Evolutionary conservation across 148 eudicot genomes (phyloP).

Genomic region (Euryodendron excelsum): DNA sequence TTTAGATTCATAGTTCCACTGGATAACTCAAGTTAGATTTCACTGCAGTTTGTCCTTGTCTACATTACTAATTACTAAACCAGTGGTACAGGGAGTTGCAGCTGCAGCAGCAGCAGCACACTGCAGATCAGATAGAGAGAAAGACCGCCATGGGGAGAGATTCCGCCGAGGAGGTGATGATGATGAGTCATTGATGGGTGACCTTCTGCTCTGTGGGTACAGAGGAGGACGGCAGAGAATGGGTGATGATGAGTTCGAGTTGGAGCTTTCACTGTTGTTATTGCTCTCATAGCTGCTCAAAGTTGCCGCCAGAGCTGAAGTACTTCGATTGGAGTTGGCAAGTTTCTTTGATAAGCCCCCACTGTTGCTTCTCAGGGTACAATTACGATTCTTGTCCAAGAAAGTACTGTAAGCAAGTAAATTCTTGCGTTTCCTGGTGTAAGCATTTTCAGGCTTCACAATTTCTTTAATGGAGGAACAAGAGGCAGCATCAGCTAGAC

Average conservation of each 20-base stretch:
- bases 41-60: conserved; percentile 7
- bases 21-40: conserved; percentile 4
- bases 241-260: conserved; percentile 41
- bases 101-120: conserved; percentile 36
- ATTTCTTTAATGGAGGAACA: conserved; percentile 52
- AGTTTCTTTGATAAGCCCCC: conserved; percentile 41
- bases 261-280: conserved; percentile 29
- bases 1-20: conserved; percentile 21
- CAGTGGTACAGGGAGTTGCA: conserved; percentile 20
- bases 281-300: conserved; percentile 34
- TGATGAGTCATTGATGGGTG: conserved; percentile 20
- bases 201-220: conserved; percentile 38
- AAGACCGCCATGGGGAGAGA: conserved; percentile 47
- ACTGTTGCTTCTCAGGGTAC: conserved; percentile 11
- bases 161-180: conserved; percentile 24
- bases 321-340: conserved; percentile 39
- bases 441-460: conserved; percentile 57
- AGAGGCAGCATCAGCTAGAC: conserved; percentile 50
- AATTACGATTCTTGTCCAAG: conserved; percentile 30
- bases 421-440: conserved; percentile 57
- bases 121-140: conserved; percentile 65
- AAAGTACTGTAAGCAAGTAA: conserved; percentile 41
- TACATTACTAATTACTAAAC: conserved; percentile 11
- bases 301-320: conserved; percentile 21
- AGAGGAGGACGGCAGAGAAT: conserved; percentile 45